These are phyloP conservation scores for Ananas comosus DNA, from an alignment of 176 grass and related monocot genomes.

Conservation along the genomic window DNA sequence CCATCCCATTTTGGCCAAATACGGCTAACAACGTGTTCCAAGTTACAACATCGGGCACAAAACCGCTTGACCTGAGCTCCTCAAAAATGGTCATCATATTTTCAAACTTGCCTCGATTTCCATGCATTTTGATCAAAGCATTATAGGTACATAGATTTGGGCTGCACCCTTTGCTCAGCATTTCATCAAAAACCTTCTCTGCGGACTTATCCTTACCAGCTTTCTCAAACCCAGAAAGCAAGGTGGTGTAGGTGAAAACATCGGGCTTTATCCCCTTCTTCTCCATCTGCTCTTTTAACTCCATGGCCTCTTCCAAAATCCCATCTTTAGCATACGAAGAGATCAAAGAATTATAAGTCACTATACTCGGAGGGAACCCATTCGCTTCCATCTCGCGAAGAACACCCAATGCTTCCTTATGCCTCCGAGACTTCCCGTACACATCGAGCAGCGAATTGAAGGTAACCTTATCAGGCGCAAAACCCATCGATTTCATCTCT, in stretches of 20 bases:
- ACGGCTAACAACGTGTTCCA: constrained; percentile 83
- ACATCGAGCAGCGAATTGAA: constrained; percentile 81
- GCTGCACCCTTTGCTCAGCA: constrained; percentile 48
- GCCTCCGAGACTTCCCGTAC: constrained; percentile 64
- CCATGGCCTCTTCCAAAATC: constrained; percentile 48
- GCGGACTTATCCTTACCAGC: constrained; percentile 60
- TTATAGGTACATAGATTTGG: constrained; percentile 88
- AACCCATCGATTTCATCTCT: constrained; percentile 67
- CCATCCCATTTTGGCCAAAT: constrained; percentile 83
- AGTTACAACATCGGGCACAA: constrained; percentile 60
- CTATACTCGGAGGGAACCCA: constrained; percentile 50
- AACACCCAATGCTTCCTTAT: constrained; percentile 43
- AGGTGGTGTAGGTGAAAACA: constrained; percentile 83
- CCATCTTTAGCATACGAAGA: constrained; percentile 72
- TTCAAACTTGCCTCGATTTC: constrained; percentile 56
- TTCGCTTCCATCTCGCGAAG: constrained; percentile 59
- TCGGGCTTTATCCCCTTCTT: constrained; percentile 58
- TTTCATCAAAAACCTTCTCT: constrained; percentile 49
- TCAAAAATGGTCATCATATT: constrained; percentile 85
- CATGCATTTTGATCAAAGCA: constrained; percentile 81
- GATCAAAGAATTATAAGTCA: constrained; percentile 77
- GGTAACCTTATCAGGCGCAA: constrained; percentile 60
- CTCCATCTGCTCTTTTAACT: constrained; percentile 70
- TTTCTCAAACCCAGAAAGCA: constrained; percentile 79
- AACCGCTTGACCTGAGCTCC: constrained; percentile 47